These are phyloP conservation scores for Xylaria sp. DNA, from an alignment of 2,329 filamentous ascomycete species.

Conservation along the genomic window DNA sequence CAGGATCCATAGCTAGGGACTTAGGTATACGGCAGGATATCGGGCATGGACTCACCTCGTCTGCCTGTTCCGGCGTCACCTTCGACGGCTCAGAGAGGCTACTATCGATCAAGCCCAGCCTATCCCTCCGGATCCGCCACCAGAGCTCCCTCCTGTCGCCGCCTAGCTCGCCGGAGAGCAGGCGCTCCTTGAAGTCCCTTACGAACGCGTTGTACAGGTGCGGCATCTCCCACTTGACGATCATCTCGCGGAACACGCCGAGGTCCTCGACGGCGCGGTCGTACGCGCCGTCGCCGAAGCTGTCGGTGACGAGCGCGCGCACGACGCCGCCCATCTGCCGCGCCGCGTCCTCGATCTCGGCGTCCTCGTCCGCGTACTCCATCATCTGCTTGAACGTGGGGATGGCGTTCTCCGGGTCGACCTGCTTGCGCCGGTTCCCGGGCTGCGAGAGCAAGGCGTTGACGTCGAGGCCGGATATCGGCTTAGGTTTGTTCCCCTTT, in stretches of 20 bases:
- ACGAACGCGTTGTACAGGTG: slow-evolving; percentile 76
- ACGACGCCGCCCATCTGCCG: slow-evolving; percentile 77
- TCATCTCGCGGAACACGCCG: slow-evolving; percentile 75
- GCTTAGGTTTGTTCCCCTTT: slow-evolving; percentile 68
- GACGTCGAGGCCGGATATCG: slow-evolving; percentile 87
- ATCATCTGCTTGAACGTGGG: slow-evolving; percentile 89
- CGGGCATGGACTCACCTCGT: slow-evolving; percentile 48
- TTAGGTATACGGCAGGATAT: neutral
- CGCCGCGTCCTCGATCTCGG: slow-evolving; percentile 66
- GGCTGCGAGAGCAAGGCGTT: slow-evolving; percentile 67
- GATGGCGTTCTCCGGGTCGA: slow-evolving; percentile 72
- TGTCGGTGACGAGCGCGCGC: slow-evolving; percentile 67
- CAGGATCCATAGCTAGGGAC: no score
- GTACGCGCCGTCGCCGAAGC: slow-evolving; percentile 76
- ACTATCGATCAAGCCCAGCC: slow-evolving; percentile 73
- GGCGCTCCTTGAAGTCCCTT: slow-evolving; percentile 68
- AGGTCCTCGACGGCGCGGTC: slow-evolving; percentile 74
- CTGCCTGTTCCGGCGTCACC: slow-evolving; percentile 72
- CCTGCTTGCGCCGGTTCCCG: slow-evolving; percentile 39
- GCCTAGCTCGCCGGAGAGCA: slow-evolving; percentile 70
- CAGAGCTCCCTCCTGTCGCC: slow-evolving; percentile 84
- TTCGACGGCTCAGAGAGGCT: slow-evolving; percentile 64
- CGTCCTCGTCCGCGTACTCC: slow-evolving; percentile 59
- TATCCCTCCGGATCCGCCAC: slow-evolving; percentile 69
- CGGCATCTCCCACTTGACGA: slow-evolving; percentile 75